These are phyloP conservation scores for Adenanthera pavonina DNA, from an alignment of 306 rosid genomes.

Conservation along the genomic window DNA sequence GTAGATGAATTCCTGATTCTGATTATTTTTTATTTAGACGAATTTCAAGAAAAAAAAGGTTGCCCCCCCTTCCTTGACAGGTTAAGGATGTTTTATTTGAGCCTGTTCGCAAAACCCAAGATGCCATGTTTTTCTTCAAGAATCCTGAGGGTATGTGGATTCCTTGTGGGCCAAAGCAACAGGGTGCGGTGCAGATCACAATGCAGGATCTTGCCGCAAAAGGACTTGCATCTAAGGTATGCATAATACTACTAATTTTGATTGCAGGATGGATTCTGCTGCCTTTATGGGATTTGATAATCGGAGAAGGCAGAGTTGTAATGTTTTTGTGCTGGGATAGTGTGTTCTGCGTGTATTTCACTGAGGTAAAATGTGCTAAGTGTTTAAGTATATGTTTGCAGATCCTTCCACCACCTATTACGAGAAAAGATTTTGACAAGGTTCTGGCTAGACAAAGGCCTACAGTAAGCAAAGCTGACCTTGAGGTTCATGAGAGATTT, in stretches of 20 bases:
- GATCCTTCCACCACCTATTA: slow-evolving; percentile 97
- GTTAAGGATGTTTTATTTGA: slow-evolving; percentile 98
- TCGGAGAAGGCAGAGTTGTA: neutral
- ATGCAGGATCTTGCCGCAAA: slow-evolving; percentile 87
- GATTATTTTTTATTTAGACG: slow-evolving; percentile 1
- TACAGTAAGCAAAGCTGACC: slow-evolving; percentile 92
- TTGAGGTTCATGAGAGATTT: slow-evolving; percentile 90
- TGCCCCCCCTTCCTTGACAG: slow-evolving; percentile 46
- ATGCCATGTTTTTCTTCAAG: slow-evolving; percentile 89
- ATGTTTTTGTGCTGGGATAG: slow-evolving; percentile 5
- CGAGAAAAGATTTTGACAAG: slow-evolving; percentile 89
- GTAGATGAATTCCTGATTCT: slow-evolving; percentile 24
- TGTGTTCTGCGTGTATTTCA: neutral
- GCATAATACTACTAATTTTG: slow-evolving; percentile 32
- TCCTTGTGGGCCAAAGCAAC: slow-evolving; percentile 96
- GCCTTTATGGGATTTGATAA: neutral
- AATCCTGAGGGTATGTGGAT: slow-evolving; percentile 72
- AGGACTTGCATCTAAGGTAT: slow-evolving; percentile 91
- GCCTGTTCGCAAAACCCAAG: slow-evolving; percentile 99
- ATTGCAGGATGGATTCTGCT: slow-evolving; percentile 3
- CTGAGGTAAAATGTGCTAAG: slow-evolving; percentile 2
- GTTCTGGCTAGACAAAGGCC: slow-evolving; percentile 98
- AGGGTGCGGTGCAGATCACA: slow-evolving; percentile 67
- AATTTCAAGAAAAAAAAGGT: slow-evolving; percentile 25
- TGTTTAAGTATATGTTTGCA: slow-evolving; percentile 44